Base-by-base conservation (phyloP, 2,329 filamentous ascomycete genomes). In the Rhynchosporium secalis region DNA sequence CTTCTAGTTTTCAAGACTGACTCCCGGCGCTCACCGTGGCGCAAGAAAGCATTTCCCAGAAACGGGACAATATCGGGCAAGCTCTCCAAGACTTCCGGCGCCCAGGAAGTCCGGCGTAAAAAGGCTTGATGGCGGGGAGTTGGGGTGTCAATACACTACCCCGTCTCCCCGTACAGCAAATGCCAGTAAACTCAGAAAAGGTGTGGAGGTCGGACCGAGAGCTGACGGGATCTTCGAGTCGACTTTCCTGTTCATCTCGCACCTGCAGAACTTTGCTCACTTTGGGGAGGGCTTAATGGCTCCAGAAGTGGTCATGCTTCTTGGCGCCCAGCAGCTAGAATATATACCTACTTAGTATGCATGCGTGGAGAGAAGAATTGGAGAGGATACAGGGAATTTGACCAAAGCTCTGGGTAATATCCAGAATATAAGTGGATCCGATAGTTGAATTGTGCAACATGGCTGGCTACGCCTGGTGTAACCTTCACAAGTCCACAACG, bases 241-340 rank as follows among this genome's bases (percentile, higher is more conserved):
- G 20, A 20, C 20, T 52, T 31, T 52, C 49, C 31, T 26, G 48
- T 10, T 33, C 49, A 52, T 33, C 49, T 33, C 49, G 49, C 49
- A 52, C 31, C 13, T 28, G 33, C 49, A 52, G 49, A n/a, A 33
- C 12, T 8, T n/a, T 40, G 7, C 8, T 52, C 49, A 38, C 49
- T 7, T 40, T 33, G 20, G 20, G 20, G 20, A 20, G 20, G 20
- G 20, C 20, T 20, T 20, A 20, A 20, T 20, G 20, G 20, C 20
- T 20, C 20, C 49, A 52, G 31, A 52, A 52, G 6, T 52, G 33
- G 49, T 52, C 49, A 52, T 52, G 20, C n/a, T 10, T 5, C 49
- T 52, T 52, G 48, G 33, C 49, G 49, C 49, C 49, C 31, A 52
- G 49, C 20, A 52, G n/a, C 49, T 52, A 52, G 49, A 52, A 26